These are phyloP conservation scores for Vigna reflexopilosa DNA, from an alignment of 306 rosid species.

Conservation along the genomic window DNA sequence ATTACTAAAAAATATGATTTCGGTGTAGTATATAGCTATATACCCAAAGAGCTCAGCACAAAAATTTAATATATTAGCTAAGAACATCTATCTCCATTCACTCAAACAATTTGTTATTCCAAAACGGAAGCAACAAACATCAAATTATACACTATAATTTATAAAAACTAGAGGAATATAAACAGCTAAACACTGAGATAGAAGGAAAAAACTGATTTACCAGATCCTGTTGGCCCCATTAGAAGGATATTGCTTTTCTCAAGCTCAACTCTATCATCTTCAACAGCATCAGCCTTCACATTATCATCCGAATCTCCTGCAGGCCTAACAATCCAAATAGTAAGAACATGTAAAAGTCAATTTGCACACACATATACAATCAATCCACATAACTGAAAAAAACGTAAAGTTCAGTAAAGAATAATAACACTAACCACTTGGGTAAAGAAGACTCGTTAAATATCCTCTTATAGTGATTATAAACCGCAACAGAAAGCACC, in stretches of 20 bases:
- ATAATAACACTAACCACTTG: conserved; percentile 65
- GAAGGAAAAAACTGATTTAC: conserved; percentile 55
- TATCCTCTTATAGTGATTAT: conserved; percentile 95
- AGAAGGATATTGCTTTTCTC: conserved; percentile 97
- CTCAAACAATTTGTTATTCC: conserved; percentile 7
- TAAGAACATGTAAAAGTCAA: conserved; percentile 53
- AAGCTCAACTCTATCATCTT: conserved; percentile 88
- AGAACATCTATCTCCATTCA: conserved; percentile 1
- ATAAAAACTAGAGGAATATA: background rate
- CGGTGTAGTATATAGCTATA: background rate
- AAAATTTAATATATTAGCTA: background rate
- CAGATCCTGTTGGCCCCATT: conserved; percentile 99
- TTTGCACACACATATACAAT: conserved; percentile 19
- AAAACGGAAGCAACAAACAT: background rate
- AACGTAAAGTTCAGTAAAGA: background rate
- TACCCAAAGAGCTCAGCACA: conserved; percentile 14
- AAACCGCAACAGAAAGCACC: conserved; percentile 98
- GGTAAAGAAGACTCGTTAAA: conserved; percentile 64
- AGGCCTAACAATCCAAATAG: conserved; percentile 73
- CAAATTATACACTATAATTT: background rate
- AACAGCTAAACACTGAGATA: background rate
- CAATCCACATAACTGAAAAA: background rate
- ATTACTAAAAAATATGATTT: background rate
- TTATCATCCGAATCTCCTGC: conserved; percentile 68
- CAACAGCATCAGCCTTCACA: conserved; percentile 53